Evolutionary conservation across 805 yeast genomes (phyloP).

Genomic region (Barnettozyma sucrosica): DNA sequence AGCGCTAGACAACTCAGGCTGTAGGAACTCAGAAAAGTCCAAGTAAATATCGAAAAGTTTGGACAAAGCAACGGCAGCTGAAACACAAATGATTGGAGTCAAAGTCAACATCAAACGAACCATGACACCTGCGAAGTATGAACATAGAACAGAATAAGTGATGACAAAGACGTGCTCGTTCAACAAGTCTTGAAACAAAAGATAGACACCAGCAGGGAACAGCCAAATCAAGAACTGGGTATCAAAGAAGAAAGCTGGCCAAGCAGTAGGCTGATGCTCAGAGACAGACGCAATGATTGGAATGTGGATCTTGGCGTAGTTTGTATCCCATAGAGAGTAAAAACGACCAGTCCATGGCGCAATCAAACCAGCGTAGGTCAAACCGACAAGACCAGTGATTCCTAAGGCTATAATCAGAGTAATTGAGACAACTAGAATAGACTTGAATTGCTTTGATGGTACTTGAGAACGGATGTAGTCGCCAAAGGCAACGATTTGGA

Average conservation of each 20-base stretch:
- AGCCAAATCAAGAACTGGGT: constrained; percentile 91
- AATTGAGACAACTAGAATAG: constrained; percentile 58
- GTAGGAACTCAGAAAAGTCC: constrained; percentile 43
- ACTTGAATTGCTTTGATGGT: constrained; percentile 65
- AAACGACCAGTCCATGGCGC: constrained; percentile 99
- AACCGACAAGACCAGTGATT: constrained; percentile 60
- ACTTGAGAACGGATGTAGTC: constrained; percentile 72
- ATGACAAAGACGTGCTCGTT: constrained; percentile 92
- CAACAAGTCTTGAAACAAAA: constrained; percentile 81
- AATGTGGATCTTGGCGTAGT: constrained; percentile 94
- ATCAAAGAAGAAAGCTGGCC: constrained; percentile 98
- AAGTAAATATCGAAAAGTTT: constrained; percentile 77
- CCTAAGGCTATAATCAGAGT: constrained; percentile 55
- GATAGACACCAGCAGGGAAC: constrained; percentile 95
- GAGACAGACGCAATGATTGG: constrained; percentile 98
- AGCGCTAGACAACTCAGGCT: constrained; percentile 4
- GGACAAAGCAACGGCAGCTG: constrained; percentile 85
- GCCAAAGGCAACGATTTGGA: constrained; percentile 86
- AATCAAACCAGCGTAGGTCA: constrained; percentile 87
- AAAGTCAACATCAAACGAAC: constrained; percentile 94
- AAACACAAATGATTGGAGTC: constrained; percentile 93
- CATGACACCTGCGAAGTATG: constrained; percentile 99
- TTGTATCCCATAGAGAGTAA: constrained; percentile 97
- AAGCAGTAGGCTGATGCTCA: constrained; percentile 99
- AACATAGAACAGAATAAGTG: constrained; percentile 86